Evolutionary conservation across 306 rosid genomes (phyloP).

Genomic region (Prunus davidiana): DNA sequence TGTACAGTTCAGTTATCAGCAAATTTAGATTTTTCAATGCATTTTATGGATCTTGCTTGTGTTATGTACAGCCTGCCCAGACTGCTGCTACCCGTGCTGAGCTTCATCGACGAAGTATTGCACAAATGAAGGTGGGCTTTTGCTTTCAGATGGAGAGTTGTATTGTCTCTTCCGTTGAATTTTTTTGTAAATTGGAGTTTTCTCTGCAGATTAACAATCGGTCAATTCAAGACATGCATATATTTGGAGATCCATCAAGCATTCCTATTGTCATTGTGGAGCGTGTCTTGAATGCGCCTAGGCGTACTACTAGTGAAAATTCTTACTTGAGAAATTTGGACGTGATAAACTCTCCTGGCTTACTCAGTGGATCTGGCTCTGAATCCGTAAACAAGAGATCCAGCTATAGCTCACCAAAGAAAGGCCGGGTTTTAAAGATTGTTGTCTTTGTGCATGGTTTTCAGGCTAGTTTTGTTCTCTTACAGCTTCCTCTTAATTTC

Average conservation of each 20-base stretch:
- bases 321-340: constrained; percentile 55
- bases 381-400: constrained; percentile 35
- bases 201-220: constrained; percentile 70
- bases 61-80: constrained; percentile 66
- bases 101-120: constrained; percentile 81
- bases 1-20: not conserved
- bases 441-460: constrained; percentile 96
- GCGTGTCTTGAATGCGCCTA: constrained; percentile 76
- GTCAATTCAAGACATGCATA: constrained; percentile 90
- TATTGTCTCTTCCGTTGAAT: not conserved
- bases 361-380: constrained; percentile 30
- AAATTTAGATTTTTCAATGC: not conserved
- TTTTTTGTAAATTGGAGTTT: constrained; percentile 13
- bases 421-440: constrained; percentile 62
- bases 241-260: constrained; percentile 74
- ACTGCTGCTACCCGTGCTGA: constrained; percentile 74
- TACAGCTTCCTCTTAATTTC: not conserved
- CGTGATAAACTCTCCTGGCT: constrained; percentile 35
- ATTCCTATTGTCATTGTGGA: constrained; percentile 82
- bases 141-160: constrained; percentile 14
- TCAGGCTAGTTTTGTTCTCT: constrained; percentile 69
- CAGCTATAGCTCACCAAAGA: constrained; percentile 29
- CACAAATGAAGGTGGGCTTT: constrained; percentile 75
- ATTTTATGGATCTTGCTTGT: constrained; percentile 14
- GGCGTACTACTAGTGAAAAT: constrained; percentile 60